These are phyloP conservation scores for Leccinum boreale DNA, from an alignment of 768 basidiomycete genomes.

Conservation along the genomic window DNA sequence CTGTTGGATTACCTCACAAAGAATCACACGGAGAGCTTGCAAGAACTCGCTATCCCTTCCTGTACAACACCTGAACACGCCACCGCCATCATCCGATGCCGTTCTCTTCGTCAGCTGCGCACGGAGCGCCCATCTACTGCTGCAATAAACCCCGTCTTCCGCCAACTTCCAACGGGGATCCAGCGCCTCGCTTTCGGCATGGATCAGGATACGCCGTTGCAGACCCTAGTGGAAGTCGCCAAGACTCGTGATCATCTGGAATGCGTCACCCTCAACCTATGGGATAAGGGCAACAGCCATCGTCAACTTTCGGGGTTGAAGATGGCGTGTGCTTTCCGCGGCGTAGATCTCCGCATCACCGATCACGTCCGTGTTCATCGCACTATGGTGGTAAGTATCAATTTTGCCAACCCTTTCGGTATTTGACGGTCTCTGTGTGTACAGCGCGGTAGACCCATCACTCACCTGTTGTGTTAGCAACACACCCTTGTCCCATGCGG, in stretches of 20 bases:
- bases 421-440: constrained; percentile 8
- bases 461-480: constrained; percentile 18
- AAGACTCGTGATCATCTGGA: constrained; percentile 43
- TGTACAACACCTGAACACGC: constrained; percentile 48
- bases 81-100: constrained; percentile 45
- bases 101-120: constrained; percentile 49
- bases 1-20: constrained; percentile 54
- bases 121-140: constrained; percentile 53
- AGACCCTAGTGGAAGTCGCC: constrained; percentile 53
- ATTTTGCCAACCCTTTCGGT: constrained; percentile 10
- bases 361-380: constrained; percentile 54
- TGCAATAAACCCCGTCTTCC: constrained; percentile 38
- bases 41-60: constrained; percentile 56
- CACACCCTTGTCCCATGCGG: not conserved
- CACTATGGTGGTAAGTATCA: constrained; percentile 43
- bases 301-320: constrained; percentile 51
- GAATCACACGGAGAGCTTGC: constrained; percentile 47
- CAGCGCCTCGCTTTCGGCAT: constrained; percentile 61
- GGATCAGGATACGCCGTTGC: constrained; percentile 52
- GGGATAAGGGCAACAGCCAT: constrained; percentile 49
- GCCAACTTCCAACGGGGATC: constrained; percentile 45
- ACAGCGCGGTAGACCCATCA: constrained; percentile 19
- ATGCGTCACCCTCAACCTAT: constrained; percentile 51
- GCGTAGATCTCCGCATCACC: constrained; percentile 52
- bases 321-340: constrained; percentile 62